Percentiles rank a stretch among this genome's conserved stretches.
Evolutionary conservation across 2,329 filamentous ascomycete species (phyloP).

Genomic region (Ascochyta fabae): DNA sequence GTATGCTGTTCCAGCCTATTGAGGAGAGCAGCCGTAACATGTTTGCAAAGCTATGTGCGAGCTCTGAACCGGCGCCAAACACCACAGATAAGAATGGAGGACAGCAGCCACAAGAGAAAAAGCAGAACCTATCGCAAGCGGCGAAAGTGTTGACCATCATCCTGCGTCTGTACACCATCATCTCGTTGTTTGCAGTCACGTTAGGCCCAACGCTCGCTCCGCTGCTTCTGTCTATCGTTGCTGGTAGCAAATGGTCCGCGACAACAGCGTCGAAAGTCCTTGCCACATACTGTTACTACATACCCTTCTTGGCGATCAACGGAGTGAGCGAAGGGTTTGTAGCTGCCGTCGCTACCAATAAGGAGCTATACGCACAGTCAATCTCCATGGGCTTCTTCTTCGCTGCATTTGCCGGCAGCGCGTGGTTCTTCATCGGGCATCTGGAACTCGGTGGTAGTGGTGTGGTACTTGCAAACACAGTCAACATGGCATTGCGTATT

Average conservation of each 20-base stretch:
- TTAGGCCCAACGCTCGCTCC: conserved; percentile 80
- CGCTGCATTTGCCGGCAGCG: conserved; percentile 73
- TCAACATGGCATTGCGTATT: conserved; percentile 89
- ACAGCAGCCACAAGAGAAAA: conserved; percentile 21
- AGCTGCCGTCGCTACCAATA: conserved; percentile 78
- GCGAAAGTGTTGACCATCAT: conserved; percentile 66
- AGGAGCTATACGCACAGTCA: conserved; percentile 78
- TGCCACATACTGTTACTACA: conserved; percentile 86
- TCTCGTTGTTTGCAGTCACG: conserved; percentile 71
- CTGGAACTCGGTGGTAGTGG: conserved; percentile 76
- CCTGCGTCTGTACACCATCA: conserved; percentile 74
- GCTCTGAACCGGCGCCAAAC: conserved; percentile 21
- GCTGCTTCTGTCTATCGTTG: conserved; percentile 74
- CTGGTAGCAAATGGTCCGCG: conserved; percentile 76
- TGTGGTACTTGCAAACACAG: conserved; percentile 82
- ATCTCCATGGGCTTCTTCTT: conserved; percentile 87
- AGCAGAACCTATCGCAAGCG: conserved; percentile 48
- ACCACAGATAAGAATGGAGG: neutral
- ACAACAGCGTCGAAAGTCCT: conserved; percentile 77
- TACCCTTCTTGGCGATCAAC: conserved; percentile 90
- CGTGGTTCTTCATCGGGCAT: conserved; percentile 76
- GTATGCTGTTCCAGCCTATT: conserved; percentile 90
- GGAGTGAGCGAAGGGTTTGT: conserved; percentile 93
- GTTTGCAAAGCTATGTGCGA: conserved; percentile 79
- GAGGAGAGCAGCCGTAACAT: conserved; percentile 92